These are phyloP conservation scores for Capsicum pubescens DNA, from an alignment of 257 asterid species.

Conservation along the genomic window DNA sequence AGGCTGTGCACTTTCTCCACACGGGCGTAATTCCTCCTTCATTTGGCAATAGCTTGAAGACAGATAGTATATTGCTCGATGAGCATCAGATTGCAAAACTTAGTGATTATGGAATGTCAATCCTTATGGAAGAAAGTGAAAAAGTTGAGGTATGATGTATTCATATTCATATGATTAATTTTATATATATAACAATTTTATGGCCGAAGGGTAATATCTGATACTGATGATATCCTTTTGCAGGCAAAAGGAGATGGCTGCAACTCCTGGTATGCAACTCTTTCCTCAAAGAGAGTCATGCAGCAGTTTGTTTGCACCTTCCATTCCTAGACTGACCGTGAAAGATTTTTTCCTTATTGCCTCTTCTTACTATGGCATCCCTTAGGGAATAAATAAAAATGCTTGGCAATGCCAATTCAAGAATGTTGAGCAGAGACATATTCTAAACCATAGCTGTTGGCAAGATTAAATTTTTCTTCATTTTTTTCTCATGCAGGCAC, in stretches of 20 bases:
- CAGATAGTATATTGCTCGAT: conserved; percentile 59
- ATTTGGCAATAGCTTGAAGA: conserved; percentile 59
- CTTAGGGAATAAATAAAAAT: not conserved
- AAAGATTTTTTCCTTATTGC: not conserved
- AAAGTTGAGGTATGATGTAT: conserved; percentile 46
- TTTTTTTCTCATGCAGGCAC: conserved; percentile 52
- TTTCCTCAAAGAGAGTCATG: not conserved
- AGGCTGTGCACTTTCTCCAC: conserved; percentile 83
- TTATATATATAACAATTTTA: not conserved
- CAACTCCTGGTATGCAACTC: conserved; percentile 8
- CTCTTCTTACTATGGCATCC: conserved; percentile 4
- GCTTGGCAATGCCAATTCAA: not conserved
- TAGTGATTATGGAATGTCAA: conserved; percentile 74
- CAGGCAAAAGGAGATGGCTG: conserved; percentile 35
- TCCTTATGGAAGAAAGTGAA: conserved; percentile 55
- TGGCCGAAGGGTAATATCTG: not conserved
- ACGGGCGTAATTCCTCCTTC: conserved; percentile 76
- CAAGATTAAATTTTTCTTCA: conserved; percentile 3
- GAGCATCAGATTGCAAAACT: conserved; percentile 66
- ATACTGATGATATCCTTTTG: not conserved
- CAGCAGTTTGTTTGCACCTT: not conserved
- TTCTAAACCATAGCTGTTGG: conserved; percentile 13
- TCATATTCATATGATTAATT: not conserved
- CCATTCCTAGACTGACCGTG: not conserved
- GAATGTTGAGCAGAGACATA: not conserved